Evolutionary conservation across 169 alveolate species (phyloP), one percentile per base, ranked within the genome.

Genomic region (Besnoitia besnoiti): DNA sequence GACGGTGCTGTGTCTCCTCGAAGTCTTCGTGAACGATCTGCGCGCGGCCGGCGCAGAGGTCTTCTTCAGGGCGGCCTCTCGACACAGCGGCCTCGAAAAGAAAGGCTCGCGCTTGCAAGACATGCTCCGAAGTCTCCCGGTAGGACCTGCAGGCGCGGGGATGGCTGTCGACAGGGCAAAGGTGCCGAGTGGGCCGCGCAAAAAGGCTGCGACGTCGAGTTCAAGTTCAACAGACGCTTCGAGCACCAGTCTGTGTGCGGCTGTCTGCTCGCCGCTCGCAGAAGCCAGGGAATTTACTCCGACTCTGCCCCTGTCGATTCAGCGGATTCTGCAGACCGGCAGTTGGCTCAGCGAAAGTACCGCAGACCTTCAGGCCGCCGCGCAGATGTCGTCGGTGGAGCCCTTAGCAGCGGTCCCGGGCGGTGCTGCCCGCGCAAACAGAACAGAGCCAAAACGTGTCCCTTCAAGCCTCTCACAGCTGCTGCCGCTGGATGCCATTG

Each of bases 81-180:
- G 42, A 14, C 47, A 35, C 19, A 67, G 80, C 80, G 80, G 80
- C 80, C 47, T 30, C 14, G 42, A 8, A 42, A 24, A 67, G 12
- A 30, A 67, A n/a, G 80, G 24, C 19, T 42, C 0, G 10, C 2
- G 80, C 42, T 42, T 33, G 80, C 14, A 67, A 35, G 46, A 67
- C 42, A 3, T 30, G 80, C 80, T 30, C 42, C 40, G 42, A 67
- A 1, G 21, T 24, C n/a, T 33, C 47, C 39, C 47, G 80, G 80
- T 30, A 1, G 80, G 80, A 14, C 80, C 80, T 33, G 80, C 80
- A 67, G 80, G 80, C 2, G 80, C 80, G 1, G 80, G 44, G 44
- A 35, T 35, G 42, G 80, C 80, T 67, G 80, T 35, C 3, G 42
- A 5, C 3, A 67, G 10, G 1, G 40, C 80, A 2, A 2, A 24